phyloP scores from a whole-genome alignment of 441 rosid species.

The Cnidoscolus chayamansa region DNA sequence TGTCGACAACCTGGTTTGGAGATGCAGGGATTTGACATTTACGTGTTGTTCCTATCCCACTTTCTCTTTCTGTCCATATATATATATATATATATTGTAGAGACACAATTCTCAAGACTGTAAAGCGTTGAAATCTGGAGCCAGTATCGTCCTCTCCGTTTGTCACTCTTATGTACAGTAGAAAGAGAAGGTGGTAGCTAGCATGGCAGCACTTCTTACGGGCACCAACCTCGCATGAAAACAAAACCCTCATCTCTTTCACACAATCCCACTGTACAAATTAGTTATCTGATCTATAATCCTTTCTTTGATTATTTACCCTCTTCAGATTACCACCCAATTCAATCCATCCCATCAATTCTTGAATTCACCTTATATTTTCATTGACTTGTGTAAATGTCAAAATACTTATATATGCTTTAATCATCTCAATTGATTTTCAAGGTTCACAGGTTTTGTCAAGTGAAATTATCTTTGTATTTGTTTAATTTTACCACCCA shows the following conservation, averaged over 20 bases:
- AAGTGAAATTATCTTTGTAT: no score
- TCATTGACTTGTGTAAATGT: no score
- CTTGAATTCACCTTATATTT: no score
- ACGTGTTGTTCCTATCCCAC: constrained; percentile 52
- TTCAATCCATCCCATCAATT: no score
- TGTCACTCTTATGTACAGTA: constrained; percentile 70
- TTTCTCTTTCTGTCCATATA: constrained; percentile 25
- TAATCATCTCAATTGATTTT: no score
- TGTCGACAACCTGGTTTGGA: constrained; percentile 37
- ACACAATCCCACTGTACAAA: neutral
- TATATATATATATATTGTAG: constrained; percentile 14
- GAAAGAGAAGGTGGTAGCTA: neutral
- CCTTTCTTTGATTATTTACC: no score
- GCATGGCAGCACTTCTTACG: constrained; percentile 70
- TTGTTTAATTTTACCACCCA: no score
- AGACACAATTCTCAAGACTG: constrained; percentile 59
- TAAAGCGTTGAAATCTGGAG: constrained; percentile 69
- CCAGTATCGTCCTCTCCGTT: constrained; percentile 83
- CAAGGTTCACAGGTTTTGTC: no score
- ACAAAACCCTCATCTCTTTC: constrained; percentile 13
- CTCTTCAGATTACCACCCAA: no score
- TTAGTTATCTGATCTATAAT: no score
- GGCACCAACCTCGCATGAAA: constrained; percentile 42
- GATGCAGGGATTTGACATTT: constrained; percentile 53
- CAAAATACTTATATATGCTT: no score